Percentiles rank a stretch among this genome's conserved stretches.
phyloP scores from a whole-genome alignment of 768 basidiomycete genomes.

The Hypholoma sublateritium region DNA sequence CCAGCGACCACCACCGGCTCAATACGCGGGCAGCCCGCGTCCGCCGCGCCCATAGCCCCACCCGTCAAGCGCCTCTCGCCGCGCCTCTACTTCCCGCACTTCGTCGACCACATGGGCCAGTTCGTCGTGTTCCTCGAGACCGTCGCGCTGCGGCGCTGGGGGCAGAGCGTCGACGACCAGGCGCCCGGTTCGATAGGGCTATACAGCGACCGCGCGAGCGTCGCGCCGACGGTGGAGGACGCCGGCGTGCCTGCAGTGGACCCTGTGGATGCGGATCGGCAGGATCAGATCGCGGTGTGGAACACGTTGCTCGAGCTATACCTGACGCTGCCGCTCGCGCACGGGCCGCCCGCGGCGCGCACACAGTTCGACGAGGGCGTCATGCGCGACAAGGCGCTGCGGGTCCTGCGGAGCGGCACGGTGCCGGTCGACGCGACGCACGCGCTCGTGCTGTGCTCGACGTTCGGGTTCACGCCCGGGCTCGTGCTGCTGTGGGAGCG shows the following conservation, averaged over 20 bases:
- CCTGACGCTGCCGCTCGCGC: constrained; percentile 52
- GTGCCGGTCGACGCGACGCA: constrained; percentile 88
- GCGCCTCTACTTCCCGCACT: constrained; percentile 88
- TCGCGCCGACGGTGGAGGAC: constrained; percentile 30
- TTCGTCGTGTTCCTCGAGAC: constrained; percentile 89
- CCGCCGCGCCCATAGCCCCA: constrained; percentile 23
- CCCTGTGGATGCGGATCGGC: constrained; percentile 32
- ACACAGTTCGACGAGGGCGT: constrained; percentile 31
- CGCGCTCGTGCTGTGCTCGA: constrained; percentile 93
- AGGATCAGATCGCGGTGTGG: constrained; percentile 87
- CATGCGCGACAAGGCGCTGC: constrained; percentile 67
- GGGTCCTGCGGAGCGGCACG: constrained; percentile 57
- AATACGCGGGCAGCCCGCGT: constrained; percentile 7
- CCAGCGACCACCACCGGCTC: background rate
- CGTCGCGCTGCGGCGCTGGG: constrained; percentile 79
- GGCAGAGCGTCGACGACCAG: constrained; percentile 58
- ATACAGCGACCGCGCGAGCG: constrained; percentile 9
- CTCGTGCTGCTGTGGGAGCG: constrained; percentile 91
- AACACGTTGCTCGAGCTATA: constrained; percentile 95
- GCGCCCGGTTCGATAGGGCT: constrained; percentile 23
- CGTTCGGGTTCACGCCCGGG: constrained; percentile 76
- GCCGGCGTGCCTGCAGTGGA: too few species aligned
- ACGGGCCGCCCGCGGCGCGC: constrained; percentile 5
- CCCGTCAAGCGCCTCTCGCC: constrained; percentile 71
- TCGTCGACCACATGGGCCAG: constrained; percentile 82